Percentiles rank a stretch among this genome's conserved stretches.
These are phyloP conservation scores for Naganishia albida DNA, from an alignment of 1,284 basidiomycete species.

Conservation along the genomic window DNA sequence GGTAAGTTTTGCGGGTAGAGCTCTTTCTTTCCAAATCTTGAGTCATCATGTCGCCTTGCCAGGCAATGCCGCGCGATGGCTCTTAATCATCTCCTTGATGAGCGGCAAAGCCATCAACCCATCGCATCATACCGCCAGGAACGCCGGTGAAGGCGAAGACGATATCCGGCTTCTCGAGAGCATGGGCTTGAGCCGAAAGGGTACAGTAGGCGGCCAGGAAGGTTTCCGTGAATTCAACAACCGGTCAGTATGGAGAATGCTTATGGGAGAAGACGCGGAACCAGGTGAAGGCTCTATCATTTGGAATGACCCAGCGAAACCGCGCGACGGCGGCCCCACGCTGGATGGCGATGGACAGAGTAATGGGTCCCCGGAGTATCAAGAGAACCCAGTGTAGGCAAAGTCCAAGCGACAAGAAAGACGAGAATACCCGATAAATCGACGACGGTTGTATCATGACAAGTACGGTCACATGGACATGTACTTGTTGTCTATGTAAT, in stretches of 20 bases:
- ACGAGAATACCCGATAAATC: background rate
- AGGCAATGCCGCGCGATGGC: conserved; percentile 47
- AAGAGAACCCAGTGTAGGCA: too few species aligned
- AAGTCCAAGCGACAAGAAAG: too few species aligned
- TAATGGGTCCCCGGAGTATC: background rate
- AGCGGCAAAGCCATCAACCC: conserved; percentile 35
- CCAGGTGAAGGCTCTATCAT: conserved; percentile 42
- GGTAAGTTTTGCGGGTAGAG: conserved; percentile 35
- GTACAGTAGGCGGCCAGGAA: conserved; percentile 38
- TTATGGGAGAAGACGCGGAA: conserved; percentile 47
- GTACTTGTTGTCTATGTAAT: background rate
- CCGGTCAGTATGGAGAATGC: conserved; percentile 50
- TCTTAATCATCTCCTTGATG: conserved; percentile 42
- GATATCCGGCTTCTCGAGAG: conserved; percentile 30
- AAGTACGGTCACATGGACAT: too few species aligned
- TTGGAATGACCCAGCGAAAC: conserved; percentile 6
- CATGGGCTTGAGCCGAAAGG: conserved; percentile 32
- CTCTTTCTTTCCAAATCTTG: too few species aligned
- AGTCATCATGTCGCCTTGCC: background rate
- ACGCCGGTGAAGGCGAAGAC: conserved; percentile 20
- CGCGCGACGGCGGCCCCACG: background rate
- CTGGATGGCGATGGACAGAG: background rate
- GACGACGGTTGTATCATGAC: background rate
- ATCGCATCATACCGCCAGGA: conserved; percentile 29
- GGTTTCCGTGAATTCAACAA: conserved; percentile 37